These are phyloP conservation scores for Periconia digitata DNA, from an alignment of 2,329 filamentous ascomycete genomes.

Conservation along the genomic window DNA sequence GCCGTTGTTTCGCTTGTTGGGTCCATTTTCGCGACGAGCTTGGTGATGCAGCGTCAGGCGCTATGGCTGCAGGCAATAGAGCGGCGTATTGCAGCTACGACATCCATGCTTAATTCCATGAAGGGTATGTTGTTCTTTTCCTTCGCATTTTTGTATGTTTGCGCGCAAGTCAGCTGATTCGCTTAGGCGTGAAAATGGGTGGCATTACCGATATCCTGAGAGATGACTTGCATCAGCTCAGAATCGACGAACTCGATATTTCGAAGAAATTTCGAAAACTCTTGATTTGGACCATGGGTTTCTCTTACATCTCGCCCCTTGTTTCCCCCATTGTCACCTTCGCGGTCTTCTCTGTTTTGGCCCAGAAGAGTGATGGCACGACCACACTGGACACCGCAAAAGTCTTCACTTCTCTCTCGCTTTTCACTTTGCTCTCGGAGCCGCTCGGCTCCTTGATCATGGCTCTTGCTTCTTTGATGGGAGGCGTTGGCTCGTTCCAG, in stretches of 20 bases:
- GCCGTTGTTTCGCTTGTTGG: slow-evolving; percentile 37
- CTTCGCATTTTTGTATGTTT: no score
- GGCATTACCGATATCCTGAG: slow-evolving; percentile 37
- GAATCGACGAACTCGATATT: slow-evolving; percentile 37
- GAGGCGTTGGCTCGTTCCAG: slow-evolving; percentile 49
- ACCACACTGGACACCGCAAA: slow-evolving; percentile 43
- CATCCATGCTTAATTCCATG: slow-evolving; percentile 48
- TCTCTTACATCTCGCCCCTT: slow-evolving; percentile 23
- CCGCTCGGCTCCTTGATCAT: slow-evolving; percentile 51
- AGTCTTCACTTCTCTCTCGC: slow-evolving; percentile 51
- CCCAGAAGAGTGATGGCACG: slow-evolving; percentile 35
- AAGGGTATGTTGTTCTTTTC: slow-evolving; percentile 25
- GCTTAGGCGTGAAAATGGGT: slow-evolving; percentile 46
- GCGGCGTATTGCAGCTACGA: slow-evolving; percentile 46
- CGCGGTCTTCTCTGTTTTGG: slow-evolving; percentile 47
- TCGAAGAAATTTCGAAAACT: slow-evolving; percentile 39
- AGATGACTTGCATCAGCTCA: slow-evolving; percentile 31
- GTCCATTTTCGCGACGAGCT: slow-evolving; percentile 30
- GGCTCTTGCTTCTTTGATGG: slow-evolving; percentile 48
- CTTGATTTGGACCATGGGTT: slow-evolving; percentile 40
- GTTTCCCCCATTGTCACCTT: slow-evolving; percentile 44
- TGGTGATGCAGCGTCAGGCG: slow-evolving; percentile 36
- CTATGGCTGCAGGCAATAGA: slow-evolving; percentile 50
- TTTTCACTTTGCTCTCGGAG: slow-evolving; percentile 51
- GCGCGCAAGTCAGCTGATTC: neutral